Conservation (phyloP, 495 filamentous ascomycete genomes). For the Xylaria venustula region DNA sequence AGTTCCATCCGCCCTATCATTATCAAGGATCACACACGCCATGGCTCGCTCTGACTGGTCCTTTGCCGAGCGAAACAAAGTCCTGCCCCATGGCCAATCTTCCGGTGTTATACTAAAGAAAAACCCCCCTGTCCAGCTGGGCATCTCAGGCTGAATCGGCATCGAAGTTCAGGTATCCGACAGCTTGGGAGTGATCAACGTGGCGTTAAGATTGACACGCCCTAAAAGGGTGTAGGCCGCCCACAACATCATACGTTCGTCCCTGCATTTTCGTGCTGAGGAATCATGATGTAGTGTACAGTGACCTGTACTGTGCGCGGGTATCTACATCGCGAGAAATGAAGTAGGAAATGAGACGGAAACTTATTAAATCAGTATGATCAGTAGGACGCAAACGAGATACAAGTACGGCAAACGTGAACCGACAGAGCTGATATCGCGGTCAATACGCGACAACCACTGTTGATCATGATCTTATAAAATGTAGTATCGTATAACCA, state of each 20-base stretch:
- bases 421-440: neutral
- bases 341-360: neutral
- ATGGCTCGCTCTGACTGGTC: slow-evolving; percentile 6
- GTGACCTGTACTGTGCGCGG: neutral
- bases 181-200: slow-evolving; percentile 15
- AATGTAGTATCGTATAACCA: too few species aligned
- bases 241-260: too few species aligned
- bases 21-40: neutral
- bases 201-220: neutral
- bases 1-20: neutral
- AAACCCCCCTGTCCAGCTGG: neutral
- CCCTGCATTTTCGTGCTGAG: neutral
- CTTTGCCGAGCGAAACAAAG: slow-evolving; percentile 8
- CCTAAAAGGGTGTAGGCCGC: neutral
- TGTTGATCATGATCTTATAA: neutral
- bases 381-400: too few species aligned
- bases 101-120: neutral
- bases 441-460: neutral
- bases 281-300: neutral
- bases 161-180: slow-evolving; percentile 2
- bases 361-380: too few species aligned
- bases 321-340: neutral
- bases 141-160: neutral
- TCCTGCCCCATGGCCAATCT: neutral
- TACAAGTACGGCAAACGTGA: too few species aligned